A percentile compares a stretch with the other conserved stretches of the same genome.
phyloP scores from a whole-genome alignment of 2,329 filamentous ascomycete genomes.

The Aspergillus fijiensis region DNA sequence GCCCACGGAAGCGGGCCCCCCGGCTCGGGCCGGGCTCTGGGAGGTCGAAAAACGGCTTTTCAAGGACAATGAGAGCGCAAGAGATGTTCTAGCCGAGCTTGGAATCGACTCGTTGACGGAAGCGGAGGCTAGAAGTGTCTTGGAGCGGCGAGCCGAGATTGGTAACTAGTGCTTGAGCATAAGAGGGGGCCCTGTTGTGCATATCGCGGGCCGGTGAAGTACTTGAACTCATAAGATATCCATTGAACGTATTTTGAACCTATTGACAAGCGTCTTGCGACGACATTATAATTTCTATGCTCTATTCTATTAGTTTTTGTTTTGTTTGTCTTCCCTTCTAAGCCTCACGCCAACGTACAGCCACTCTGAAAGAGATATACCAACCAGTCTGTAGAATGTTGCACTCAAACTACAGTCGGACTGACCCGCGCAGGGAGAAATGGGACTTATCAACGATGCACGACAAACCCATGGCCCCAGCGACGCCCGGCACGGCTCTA shows the following conservation, averaged over 20 bases:
- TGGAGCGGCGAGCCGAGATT: conserved; percentile 49
- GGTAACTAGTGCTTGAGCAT: conserved; percentile 25
- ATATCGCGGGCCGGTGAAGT: background rate
- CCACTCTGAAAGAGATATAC: background rate
- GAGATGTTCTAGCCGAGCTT: conserved; percentile 46
- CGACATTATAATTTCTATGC: background rate
- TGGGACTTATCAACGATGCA: conserved; percentile 18
- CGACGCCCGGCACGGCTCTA: background rate
- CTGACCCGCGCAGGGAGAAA: too few species aligned
- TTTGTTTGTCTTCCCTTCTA: background rate
- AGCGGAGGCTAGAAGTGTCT: conserved; percentile 47
- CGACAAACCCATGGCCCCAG: conserved; percentile 36
- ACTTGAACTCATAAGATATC: conserved; percentile 5
- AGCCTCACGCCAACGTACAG: background rate
- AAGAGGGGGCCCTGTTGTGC: background rate
- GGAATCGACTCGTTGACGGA: conserved; percentile 45
- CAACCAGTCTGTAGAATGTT: background rate
- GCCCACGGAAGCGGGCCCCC: conserved; percentile 1
- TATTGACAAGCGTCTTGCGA: background rate
- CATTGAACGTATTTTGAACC: background rate
- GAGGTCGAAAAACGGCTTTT: conserved; percentile 51
- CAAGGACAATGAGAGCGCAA: conserved; percentile 49
- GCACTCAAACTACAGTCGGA: too few species aligned
- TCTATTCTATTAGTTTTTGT: background rate
- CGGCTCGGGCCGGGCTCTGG: conserved; percentile 36